Conservation (phyloP, 805 yeast genomes). For the Candida xiaguanensis region DNA sequence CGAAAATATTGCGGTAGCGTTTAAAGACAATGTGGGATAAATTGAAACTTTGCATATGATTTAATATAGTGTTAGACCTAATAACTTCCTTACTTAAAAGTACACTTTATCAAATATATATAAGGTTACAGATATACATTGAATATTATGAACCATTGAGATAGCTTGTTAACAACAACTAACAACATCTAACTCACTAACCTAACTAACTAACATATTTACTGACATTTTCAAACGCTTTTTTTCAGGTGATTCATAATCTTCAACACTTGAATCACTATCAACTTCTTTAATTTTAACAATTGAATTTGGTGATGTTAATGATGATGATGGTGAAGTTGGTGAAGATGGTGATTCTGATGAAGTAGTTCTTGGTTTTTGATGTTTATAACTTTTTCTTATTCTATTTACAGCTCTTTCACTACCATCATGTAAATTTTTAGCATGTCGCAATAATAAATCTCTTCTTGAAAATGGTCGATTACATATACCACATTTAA, state of each 20-base stretch:
- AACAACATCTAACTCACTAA: too few species aligned
- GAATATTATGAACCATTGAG: too few species aligned
- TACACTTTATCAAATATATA: too few species aligned
- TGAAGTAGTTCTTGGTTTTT: constrained; percentile 8
- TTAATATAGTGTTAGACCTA: too few species aligned
- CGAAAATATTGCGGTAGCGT: too few species aligned
- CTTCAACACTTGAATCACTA: constrained; percentile 2
- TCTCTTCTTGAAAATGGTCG: constrained; percentile 43
- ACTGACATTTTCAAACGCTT: constrained; percentile 38
- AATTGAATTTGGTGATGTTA: background rate
- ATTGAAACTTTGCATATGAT: too few species aligned
- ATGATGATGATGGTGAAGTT: background rate
- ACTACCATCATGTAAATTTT: constrained; percentile 41
- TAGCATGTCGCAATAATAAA: constrained; percentile 41
- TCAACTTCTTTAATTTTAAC: background rate
- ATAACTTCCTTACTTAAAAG: too few species aligned
- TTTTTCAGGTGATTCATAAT: constrained; percentile 25
- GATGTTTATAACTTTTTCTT: constrained; percentile 33
- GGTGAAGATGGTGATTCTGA: background rate
- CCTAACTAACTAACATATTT: constrained; percentile 37
- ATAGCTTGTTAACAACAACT: too few species aligned
- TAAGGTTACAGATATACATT: too few species aligned
- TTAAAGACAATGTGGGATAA: too few species aligned
- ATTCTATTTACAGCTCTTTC: constrained; percentile 42
- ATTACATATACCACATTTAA: constrained; percentile 40